These are phyloP conservation scores for Phytophthora quininea DNA, from an alignment of 352 stramenopile genomes.

Conservation along the genomic window DNA sequence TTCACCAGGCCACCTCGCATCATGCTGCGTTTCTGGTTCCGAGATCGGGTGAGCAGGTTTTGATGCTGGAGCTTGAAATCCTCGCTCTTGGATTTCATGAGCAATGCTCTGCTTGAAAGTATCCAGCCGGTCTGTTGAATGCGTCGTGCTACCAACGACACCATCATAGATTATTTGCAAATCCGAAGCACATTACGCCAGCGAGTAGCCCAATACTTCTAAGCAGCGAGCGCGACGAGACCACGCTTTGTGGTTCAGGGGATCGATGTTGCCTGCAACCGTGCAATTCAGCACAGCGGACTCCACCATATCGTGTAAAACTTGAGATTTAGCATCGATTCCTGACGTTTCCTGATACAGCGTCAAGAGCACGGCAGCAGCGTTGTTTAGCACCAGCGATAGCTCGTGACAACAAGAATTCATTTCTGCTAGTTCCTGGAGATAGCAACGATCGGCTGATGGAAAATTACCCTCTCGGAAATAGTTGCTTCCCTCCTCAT, in stretches of 20 bases:
- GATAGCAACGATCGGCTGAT: conserved; percentile 21
- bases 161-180: conserved; percentile 9
- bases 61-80: too few species aligned
- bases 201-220: conserved; percentile 13
- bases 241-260: conserved; percentile 37
- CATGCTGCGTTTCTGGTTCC: neutral
- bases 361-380: conserved; percentile 27
- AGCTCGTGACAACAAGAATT: conserved; percentile 3
- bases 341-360: neutral
- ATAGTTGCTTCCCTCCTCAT: conserved; percentile 13
- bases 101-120: conserved; percentile 15
- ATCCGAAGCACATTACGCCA: conserved; percentile 10
- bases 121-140: conserved; percentile 1
- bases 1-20: neutral
- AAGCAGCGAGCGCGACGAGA: conserved; percentile 25
- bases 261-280: conserved; percentile 34
- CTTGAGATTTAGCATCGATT: too few species aligned
- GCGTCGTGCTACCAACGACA: neutral
- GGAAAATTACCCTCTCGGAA: conserved; percentile 15
- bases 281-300: conserved; percentile 29
- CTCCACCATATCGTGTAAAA: neutral
- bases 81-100: conserved; percentile 6
- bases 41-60: too few species aligned
- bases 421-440: conserved; percentile 13
- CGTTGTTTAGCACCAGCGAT: conserved; percentile 34